Conservation (phyloP, 208 protist genomes). For the Crithidia brevicula region DNA sequence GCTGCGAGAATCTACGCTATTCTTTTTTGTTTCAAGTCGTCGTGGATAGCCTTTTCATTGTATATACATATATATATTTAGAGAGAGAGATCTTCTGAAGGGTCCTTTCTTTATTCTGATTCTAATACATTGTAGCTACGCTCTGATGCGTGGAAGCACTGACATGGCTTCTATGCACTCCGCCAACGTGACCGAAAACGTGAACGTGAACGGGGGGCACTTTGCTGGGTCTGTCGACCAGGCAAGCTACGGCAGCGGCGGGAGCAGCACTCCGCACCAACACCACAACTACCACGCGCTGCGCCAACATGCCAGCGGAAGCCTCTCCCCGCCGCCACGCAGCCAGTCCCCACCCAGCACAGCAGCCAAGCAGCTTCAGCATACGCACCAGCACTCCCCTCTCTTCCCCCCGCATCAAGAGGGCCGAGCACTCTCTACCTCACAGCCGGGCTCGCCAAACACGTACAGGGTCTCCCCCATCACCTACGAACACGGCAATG, state of each 20-base stretch:
- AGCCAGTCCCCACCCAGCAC: neutral
- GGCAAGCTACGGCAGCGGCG: neutral
- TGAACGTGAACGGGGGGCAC: neutral
- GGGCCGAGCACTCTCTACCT: neutral
- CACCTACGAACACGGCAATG: slow-evolving; percentile 9
- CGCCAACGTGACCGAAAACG: neutral
- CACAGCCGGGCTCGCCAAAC: slow-evolving; percentile 11
- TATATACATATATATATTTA: too few relatives aligned
- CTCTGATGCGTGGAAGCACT: too few relatives aligned
- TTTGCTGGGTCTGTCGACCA: neutral
- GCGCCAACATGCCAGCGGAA: slow-evolving; percentile 2
- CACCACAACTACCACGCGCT: neutral
- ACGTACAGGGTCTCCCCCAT: slow-evolving; percentile 18
- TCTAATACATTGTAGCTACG: too few relatives aligned
- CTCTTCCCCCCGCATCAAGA: neutral
- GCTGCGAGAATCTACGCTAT: too few relatives aligned
- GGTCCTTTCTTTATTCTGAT: slow-evolving; percentile 1
- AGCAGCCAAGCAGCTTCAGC: neutral
- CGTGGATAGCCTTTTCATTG: too few relatives aligned
- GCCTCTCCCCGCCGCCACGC: slow-evolving; percentile 3
- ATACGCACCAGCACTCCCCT: neutral
- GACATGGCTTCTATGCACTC: slow-evolving; percentile 4
- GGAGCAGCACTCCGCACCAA: neutral
- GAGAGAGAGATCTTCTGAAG: too few relatives aligned
- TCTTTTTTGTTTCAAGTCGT: too few relatives aligned